These are phyloP conservation scores for Zalerion maritima DNA, from an alignment of 495 filamentous ascomycete species.

Conservation along the genomic window DNA sequence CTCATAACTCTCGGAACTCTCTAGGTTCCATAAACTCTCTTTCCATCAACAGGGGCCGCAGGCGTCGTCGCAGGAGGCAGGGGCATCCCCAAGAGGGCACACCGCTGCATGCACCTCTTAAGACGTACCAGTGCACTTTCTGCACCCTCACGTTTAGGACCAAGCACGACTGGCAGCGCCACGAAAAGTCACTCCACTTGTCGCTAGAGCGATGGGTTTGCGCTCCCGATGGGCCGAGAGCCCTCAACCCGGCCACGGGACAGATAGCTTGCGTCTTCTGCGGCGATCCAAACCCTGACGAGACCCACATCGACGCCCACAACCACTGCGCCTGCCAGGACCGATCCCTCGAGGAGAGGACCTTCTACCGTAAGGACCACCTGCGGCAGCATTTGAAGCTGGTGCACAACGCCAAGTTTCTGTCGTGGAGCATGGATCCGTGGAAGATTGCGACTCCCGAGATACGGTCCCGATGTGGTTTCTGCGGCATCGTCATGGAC, in stretches of 20 bases:
- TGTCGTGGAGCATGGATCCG: conserved; percentile 44
- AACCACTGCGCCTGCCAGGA: conserved; percentile 56
- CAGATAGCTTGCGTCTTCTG: conserved; percentile 54
- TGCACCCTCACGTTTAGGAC: conserved; percentile 68
- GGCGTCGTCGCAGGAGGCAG: conserved; percentile 50
- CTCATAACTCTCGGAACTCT: conserved; percentile 50
- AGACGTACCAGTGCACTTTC: conserved; percentile 72
- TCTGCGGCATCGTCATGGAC: conserved; percentile 45
- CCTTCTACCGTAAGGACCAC: conserved; percentile 77
- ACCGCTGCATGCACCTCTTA: conserved; percentile 20
- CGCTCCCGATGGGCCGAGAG: conserved; percentile 47
- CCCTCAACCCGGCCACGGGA: conserved; percentile 31
- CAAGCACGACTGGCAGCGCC: conserved; percentile 74
- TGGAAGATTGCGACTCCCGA: conserved; percentile 49
- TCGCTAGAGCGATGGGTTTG: conserved; percentile 70
- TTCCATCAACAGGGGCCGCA: conserved; percentile 41
- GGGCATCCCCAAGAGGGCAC: conserved; percentile 16
- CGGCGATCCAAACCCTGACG: conserved; percentile 38
- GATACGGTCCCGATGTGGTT: conserved; percentile 55
- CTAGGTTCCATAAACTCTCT: conserved; percentile 49
- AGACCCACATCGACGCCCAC: conserved; percentile 52
- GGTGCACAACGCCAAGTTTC: conserved; percentile 53
- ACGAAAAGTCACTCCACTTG: conserved; percentile 70
- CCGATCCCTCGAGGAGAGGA: conserved; percentile 47
- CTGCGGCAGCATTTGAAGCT: conserved; percentile 68